phyloP scores from a whole-genome alignment of 2,329 filamentous ascomycete species.

The Neofusicoccum ribis region DNA sequence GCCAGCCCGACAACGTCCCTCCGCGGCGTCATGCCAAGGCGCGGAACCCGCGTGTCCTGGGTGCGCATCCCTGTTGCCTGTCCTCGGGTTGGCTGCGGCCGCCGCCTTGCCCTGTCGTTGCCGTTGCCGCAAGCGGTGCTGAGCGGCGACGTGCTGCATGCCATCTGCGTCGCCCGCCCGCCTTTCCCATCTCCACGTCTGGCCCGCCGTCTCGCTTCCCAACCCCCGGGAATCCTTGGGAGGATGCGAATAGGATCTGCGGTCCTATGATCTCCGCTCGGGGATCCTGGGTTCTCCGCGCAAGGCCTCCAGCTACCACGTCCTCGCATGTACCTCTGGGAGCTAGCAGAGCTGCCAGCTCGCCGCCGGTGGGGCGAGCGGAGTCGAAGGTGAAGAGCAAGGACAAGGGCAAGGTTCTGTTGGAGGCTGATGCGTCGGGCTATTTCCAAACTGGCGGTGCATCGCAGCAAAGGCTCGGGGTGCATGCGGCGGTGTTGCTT shows the following conservation, averaged over 20 bases:
- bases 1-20: neutral
- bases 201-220: neutral
- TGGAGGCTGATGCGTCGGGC: neutral
- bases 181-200: neutral
- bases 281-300: neutral
- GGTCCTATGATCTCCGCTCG: neutral
- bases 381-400: slow-evolving; percentile 18
- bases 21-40: slow-evolving; percentile 5
- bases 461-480: neutral
- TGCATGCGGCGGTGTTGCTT: neutral
- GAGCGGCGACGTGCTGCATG: neutral
- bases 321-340: neutral
- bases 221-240: neutral
- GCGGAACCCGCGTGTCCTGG: slow-evolving; percentile 3
- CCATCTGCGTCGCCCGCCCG: neutral
- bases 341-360: neutral
- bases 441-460: neutral
- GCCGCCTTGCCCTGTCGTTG: neutral
- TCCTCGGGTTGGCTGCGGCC: neutral
- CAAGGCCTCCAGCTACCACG: neutral
- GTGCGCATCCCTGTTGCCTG: neutral
- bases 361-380: neutral
- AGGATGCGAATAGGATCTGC: slow-evolving; percentile 4
- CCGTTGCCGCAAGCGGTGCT: neutral
- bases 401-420: slow-evolving; percentile 17